Base-by-base conservation (phyloP, 371 early-diverging fungal genomes). In the Lichtheimia ramosa region DNA sequence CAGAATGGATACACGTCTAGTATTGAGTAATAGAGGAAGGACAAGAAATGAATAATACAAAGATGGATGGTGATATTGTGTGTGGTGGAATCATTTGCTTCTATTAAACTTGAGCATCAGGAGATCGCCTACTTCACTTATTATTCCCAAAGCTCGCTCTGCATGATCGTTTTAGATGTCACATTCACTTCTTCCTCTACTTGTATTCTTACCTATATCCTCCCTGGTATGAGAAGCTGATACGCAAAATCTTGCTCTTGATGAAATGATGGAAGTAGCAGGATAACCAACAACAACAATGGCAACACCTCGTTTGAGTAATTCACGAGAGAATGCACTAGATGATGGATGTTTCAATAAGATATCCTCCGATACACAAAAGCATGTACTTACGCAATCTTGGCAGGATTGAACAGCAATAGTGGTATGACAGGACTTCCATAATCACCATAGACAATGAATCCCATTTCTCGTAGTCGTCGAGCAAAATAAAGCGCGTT, bases 251-350 rank as follows among this genome's bases (percentile, higher is more conserved):
- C 99, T 83, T 34, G 96, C 98, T 48, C 99, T 85, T 5, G 94
- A 92, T 16, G 94, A 90, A 51, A 99, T 94, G 56, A 99, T 94
- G n/a, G 99, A 95, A 0, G 98, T 97, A 2, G 97, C 97, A 0
- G 99, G 99, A 80, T 97, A 98, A 16, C 97, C 97, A 5, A 99
- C 99, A 2, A 99, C 98, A 5, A 99, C 99, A 18, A 98, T 95
- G 7, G 99, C 99, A 62, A 99, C 85, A 49, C 93, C 94, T 39
- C 96, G 87, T 63, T 89, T 84, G 40, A 97, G 82, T 68, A 93
- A 89, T 71, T 95, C 92, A 21, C 98, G 83, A 39, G 97, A 94
- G 73, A 99, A 99, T 23, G 96, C 99, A 27, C 80, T 80, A 56
- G 2, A 58, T 3, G 42, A 56, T 7, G 23, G 23, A 14, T 46